Conservation (phyloP, 352 stramenopile genomes). For the Phytopythium montanum region DNA sequence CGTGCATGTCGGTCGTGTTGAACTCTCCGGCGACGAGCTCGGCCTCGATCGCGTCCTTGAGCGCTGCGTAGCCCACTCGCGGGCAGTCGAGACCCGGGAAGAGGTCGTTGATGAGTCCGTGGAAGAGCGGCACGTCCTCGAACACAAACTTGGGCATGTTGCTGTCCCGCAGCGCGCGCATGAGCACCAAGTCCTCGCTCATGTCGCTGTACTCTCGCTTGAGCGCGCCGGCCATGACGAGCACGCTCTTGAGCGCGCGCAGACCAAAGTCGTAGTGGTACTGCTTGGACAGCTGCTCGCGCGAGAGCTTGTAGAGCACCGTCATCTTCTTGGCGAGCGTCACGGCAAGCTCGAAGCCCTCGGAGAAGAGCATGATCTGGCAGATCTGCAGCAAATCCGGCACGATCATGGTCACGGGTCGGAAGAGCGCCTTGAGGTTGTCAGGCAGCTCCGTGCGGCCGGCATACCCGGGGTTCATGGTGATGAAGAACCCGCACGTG, state of each 20-base stretch:
- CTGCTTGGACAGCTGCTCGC: constrained; percentile 94
- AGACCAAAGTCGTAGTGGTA: constrained; percentile 97
- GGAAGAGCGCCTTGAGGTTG: constrained; percentile 92
- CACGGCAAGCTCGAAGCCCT: constrained; percentile 91
- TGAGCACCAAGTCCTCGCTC: constrained; percentile 94
- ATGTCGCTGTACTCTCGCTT: constrained; percentile 93
- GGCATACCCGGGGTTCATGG: constrained; percentile 93
- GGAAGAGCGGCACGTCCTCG: constrained; percentile 94
- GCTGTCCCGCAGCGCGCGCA: constrained; percentile 92
- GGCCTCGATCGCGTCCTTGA: constrained; percentile 87
- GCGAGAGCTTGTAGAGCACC: constrained; percentile 94
- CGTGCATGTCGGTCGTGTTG: constrained; percentile 58
- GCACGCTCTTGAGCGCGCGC: constrained; percentile 90
- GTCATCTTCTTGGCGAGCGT: constrained; percentile 92
- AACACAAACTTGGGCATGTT: constrained; percentile 98
- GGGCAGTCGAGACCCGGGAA: constrained; percentile 93
- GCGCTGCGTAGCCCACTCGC: constrained; percentile 87
- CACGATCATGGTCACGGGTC: constrained; percentile 93
- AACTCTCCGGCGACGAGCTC: constrained; percentile 86
- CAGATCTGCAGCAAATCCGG: constrained; percentile 91
- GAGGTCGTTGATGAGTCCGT: constrained; percentile 93
- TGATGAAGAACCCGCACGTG: constrained; percentile 94
- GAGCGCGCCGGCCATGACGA: constrained; percentile 92
- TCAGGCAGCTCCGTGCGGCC: constrained; percentile 90
- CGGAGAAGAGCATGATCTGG: constrained; percentile 94